phyloP scores from a whole-genome alignment of 139 green algal species.

The Chlorella ohadii region DNA sequence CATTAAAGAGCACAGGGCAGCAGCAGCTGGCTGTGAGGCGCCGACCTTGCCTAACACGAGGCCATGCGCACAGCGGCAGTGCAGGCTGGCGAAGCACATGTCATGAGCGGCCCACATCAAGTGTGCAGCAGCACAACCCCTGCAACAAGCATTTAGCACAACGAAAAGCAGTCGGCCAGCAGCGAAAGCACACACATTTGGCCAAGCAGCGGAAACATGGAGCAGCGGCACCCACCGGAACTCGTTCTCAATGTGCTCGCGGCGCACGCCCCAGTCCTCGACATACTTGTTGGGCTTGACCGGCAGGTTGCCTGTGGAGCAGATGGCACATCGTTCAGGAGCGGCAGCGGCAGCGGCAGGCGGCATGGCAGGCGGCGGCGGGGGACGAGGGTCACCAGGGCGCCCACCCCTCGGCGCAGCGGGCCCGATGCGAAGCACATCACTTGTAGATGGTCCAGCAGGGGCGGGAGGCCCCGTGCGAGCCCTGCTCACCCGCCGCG shows the following conservation, averaged over 20 bases:
- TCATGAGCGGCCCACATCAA: too few relatives aligned
- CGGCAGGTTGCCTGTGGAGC: constrained; percentile 52
- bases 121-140: too few relatives aligned
- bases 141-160: too few relatives aligned
- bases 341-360: not conserved
- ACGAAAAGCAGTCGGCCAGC: too few relatives aligned
- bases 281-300: constrained; percentile 67
- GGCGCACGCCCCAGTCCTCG: constrained; percentile 52
- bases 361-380: not conserved
- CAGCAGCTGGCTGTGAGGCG: not conserved
- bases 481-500: not conserved
- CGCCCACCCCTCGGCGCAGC: not conserved
- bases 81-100: too few relatives aligned
- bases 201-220: too few relatives aligned
- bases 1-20: not conserved
- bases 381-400: not conserved
- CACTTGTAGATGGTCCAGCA: too few relatives aligned
- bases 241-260: constrained; percentile 60
- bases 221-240: constrained; percentile 29
- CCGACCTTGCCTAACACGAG: too few relatives aligned
- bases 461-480: not conserved
- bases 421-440: not conserved
- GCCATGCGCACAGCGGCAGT: too few relatives aligned
- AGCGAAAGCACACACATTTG: too few relatives aligned
- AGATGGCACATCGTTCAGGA: not conserved